Evolutionary conservation across 108 stramenopile genomes (phyloP).

Genomic region (Pseudonitzschia multiseries): DNA sequence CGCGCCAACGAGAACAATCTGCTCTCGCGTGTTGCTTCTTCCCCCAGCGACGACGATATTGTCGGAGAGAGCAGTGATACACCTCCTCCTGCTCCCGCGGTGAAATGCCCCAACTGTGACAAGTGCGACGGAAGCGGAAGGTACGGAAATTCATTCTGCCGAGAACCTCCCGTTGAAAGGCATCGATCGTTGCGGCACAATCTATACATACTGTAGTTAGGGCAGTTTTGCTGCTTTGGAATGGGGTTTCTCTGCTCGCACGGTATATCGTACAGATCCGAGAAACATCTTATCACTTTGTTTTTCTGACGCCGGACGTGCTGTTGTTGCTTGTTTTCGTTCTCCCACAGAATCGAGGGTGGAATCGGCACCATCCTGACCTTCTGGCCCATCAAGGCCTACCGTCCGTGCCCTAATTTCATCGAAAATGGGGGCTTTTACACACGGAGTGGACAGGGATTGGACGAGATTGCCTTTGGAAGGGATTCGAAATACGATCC

Average conservation of each 20-base stretch:
- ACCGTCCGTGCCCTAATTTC: slow-evolving; percentile 88
- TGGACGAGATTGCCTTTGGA: slow-evolving; percentile 89
- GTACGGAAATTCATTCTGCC: slow-evolving; percentile 28
- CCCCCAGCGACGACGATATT: neutral
- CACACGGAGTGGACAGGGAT: slow-evolving; percentile 65
- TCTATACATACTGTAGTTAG: no score
- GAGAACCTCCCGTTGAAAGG: no score
- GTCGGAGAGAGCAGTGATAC: neutral
- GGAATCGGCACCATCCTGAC: slow-evolving; percentile 72
- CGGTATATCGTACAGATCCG: no score
- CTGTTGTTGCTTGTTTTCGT: neutral
- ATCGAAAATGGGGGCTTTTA: slow-evolving; percentile 73
- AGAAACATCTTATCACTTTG: no score
- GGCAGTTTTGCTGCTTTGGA: no score
- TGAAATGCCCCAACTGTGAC: slow-evolving; percentile 83
- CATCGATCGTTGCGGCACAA: no score
- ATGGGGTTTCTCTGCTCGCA: no score
- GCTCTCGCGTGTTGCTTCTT: neutral
- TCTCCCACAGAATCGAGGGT: slow-evolving; percentile 65
- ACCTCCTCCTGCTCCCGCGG: slow-evolving; percentile 25
- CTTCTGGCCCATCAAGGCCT: slow-evolving; percentile 91
- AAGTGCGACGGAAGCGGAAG: slow-evolving; percentile 82
- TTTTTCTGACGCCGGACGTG: no score
- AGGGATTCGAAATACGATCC: slow-evolving; percentile 53
- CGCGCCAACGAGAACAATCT: neutral